phyloP scores from a whole-genome alignment of 2,329 filamentous ascomycete species.

The Cladosporium halotolerans region DNA sequence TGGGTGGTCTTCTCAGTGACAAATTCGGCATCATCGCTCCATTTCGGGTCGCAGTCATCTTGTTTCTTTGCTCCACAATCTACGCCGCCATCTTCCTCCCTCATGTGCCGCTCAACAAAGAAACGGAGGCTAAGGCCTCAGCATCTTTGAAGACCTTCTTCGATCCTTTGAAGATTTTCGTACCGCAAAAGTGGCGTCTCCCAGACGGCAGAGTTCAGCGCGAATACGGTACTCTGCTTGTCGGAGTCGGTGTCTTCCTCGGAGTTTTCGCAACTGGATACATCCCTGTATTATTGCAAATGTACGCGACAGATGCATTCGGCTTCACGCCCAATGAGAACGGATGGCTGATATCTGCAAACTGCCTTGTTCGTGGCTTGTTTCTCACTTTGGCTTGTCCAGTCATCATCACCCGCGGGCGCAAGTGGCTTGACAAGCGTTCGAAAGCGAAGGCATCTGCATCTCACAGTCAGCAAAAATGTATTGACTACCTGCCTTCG shows the following conservation, averaged over 20 bases:
- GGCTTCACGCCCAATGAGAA: slow-evolving; percentile 41
- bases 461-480: neutral
- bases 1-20: slow-evolving; percentile 60
- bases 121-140: slow-evolving; percentile 23
- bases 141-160: slow-evolving; percentile 51
- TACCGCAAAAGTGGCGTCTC: slow-evolving; percentile 51
- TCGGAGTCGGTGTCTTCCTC: slow-evolving; percentile 60
- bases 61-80: slow-evolving; percentile 43
- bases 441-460: neutral
- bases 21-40: slow-evolving; percentile 57
- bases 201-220: slow-evolving; percentile 45
- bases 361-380: slow-evolving; percentile 38
- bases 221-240: slow-evolving; percentile 58
- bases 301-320: slow-evolving; percentile 43
- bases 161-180: slow-evolving; percentile 57
- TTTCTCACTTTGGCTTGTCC: slow-evolving; percentile 43
- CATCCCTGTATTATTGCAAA: slow-evolving; percentile 52
- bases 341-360: slow-evolving; percentile 40
- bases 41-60: slow-evolving; percentile 56
- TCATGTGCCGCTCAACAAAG: slow-evolving; percentile 43
- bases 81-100: slow-evolving; percentile 41
- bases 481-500: slow-evolving; percentile 1
- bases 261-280: slow-evolving; percentile 65
- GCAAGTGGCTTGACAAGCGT: slow-evolving; percentile 37
- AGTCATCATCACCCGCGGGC: slow-evolving; percentile 36